A percentile compares a stretch with the other conserved stretches of the same genome.
Evolutionary conservation across 163 green algal species (phyloP).

Genomic region (Prototheca wickerhamii): DNA sequence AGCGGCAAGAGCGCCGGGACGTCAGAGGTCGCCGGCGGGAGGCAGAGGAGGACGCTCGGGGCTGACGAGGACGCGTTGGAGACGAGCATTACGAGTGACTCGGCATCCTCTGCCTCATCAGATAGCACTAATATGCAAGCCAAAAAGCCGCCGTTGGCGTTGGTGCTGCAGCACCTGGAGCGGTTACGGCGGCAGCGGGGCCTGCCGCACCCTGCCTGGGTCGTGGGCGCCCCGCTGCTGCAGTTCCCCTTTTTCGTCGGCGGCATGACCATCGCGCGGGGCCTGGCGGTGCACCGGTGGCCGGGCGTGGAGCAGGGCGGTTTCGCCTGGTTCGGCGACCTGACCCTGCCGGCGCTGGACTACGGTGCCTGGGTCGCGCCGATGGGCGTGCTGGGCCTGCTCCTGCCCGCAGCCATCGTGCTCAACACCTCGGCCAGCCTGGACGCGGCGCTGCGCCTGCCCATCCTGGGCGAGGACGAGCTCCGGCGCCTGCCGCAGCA

Average conservation of each 20-base stretch:
- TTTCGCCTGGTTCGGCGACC: slow-evolving; percentile 60
- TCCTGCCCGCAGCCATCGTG: slow-evolving; percentile 30
- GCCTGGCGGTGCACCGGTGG: slow-evolving; percentile 44
- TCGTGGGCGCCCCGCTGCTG: slow-evolving; percentile 29
- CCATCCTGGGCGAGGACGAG: not conserved
- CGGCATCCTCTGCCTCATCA: no score
- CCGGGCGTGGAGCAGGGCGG: slow-evolving; percentile 50
- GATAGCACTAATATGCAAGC: no score
- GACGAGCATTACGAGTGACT: no score
- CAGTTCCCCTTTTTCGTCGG: slow-evolving; percentile 52
- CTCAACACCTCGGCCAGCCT: slow-evolving; percentile 50
- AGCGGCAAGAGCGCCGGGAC: slow-evolving; percentile 13
- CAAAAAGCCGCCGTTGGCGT: not conserved
- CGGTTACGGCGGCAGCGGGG: slow-evolving; percentile 25
- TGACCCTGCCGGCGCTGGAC: slow-evolving; percentile 49
- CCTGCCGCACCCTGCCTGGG: slow-evolving; percentile 52
- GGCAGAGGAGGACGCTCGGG: slow-evolving; percentile 3
- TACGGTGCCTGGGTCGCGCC: slow-evolving; percentile 11
- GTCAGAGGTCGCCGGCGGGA: no score
- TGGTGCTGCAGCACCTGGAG: slow-evolving; percentile 11
- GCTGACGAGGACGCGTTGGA: not conserved
- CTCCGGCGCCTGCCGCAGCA: not conserved
- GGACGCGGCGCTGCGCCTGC: slow-evolving; percentile 20
- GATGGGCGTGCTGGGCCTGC: slow-evolving; percentile 15
- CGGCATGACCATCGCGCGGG: slow-evolving; percentile 32